Evolutionary conservation across 768 basidiomycete genomes (phyloP).

Genomic region (Gyrodon lividus): DNA sequence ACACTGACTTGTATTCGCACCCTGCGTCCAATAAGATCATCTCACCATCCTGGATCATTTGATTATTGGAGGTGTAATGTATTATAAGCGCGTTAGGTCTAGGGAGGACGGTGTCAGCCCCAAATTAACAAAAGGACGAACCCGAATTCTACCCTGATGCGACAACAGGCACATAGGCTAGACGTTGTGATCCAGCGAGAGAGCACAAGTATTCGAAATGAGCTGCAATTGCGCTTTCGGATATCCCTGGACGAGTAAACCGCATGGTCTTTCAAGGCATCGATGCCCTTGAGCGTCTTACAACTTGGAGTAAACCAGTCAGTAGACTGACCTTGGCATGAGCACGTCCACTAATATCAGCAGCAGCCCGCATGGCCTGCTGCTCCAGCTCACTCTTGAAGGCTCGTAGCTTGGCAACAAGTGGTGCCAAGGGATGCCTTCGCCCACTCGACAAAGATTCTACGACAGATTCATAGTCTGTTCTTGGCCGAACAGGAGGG

Average conservation of each 20-base stretch:
- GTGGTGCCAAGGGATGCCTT: conserved; percentile 56
- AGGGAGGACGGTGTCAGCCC: background rate
- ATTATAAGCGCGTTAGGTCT: conserved; percentile 89
- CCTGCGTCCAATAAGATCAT: conserved; percentile 88
- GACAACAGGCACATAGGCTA: conserved; percentile 97
- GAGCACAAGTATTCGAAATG: conserved; percentile 91
- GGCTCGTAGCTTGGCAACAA: conserved; percentile 67
- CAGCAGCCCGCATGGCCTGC: conserved; percentile 76
- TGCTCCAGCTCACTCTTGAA: conserved; percentile 84
- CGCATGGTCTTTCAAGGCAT: conserved; percentile 71
- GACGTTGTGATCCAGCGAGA: conserved; percentile 74
- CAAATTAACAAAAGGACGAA: background rate
- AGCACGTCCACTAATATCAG: conserved; percentile 81
- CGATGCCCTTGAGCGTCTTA: background rate
- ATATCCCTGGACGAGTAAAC: conserved; percentile 55
- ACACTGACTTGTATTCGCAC: conserved; percentile 81
- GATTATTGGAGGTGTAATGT: conserved; percentile 93
- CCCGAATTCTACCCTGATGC: conserved; percentile 71
- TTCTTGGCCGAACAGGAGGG: conserved; percentile 20
- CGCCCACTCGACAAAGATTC: conserved; percentile 49
- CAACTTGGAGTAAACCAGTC: background rate
- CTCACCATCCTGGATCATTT: conserved; percentile 66
- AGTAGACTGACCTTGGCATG: conserved; percentile 68
- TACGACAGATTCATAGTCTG: conserved; percentile 56
- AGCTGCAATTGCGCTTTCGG: conserved; percentile 65